Base-by-base conservation (phyloP, 164 flowering plant species). In the Tinospora cordifolia region DNA sequence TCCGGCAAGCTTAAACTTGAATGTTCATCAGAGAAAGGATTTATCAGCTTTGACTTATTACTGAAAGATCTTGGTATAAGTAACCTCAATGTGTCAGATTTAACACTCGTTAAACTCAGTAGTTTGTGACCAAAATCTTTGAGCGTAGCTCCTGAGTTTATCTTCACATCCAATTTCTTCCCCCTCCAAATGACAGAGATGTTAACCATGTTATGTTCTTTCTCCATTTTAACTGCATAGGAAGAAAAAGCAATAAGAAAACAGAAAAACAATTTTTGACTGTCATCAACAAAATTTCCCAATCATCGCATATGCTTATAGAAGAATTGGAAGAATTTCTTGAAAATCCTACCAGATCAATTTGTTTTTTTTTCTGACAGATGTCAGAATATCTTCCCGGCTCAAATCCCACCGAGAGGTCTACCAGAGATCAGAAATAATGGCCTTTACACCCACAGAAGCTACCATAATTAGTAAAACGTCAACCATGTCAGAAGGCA, bases 11-110 rank as follows among this genome's bases (percentile, higher is more conserved):
- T 82, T 65, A 92, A 77, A 71, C 67, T 64, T 7, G 91, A 83
- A 67, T 94, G 89, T 40, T 88, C 93, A 47, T 85, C 87, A 24
- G 97, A 87, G 76, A 94, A 94, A 41, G 98, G 99, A 70, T 74
- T 72, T 13, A 94, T 25, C 81, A 89, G 25, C 64, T 78, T 88
- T n/a, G 96, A 87, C 73, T 80, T 77, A 76, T 81, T 83, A 58
- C 63, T 65, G 17, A 80, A 70, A 66, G 81, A 63, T 46, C 71
- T 81, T 9, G 97, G 97, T 70, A 92, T 81, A 79, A 94, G 86
- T 17, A 94, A 79, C 60, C 88, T 77, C 84, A 92, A 77, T 3
- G 99, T 92, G 75, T 92, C 91, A 59, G 88, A 82, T 81, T 82
- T 84, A 60, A 90, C 88, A 77, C 75, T 76, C 13, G 93, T 89